Evolutionary conservation across 495 filamentous ascomycete genomes (phyloP), one percentile per base, ranked within the genome.

Genomic region (Aspergillus sparsus): DNA sequence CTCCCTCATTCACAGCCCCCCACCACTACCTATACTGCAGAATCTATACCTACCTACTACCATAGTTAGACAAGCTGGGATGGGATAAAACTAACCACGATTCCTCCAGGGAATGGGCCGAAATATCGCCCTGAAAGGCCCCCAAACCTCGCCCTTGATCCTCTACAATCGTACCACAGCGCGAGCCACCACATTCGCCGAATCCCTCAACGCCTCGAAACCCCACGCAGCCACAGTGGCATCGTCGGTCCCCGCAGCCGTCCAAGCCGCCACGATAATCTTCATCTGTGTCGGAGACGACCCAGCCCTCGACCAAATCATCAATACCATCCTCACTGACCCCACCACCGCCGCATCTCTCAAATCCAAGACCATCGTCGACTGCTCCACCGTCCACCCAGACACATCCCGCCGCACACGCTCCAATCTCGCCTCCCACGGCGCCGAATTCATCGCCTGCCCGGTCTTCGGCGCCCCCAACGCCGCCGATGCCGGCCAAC

Each of bases 351-450:
- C 87, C 53, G 21, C 21, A 1, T 27, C 21, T 27, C 61, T 78
- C 6, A 61, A 62, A 12, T 41, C 33, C 35, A 79, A 79, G 51
- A 73, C 69, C 35, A 66, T 96, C 58, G 77, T 96, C 39, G 92
- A 96, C 65, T 93, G 88, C 79, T 93, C 89, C 1, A 97, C 92
- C 46, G 85, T 97, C 37, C 87, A 93, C 71, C 92, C 93, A 0
- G 87, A 92, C 44, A 94, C 89, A 27, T 89, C 91, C 4, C 81
- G 88, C 44, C 74, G 72, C 47, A 64, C 89, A 6, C 84, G 86
- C 45, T 74, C 82, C 57, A 74, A 71, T 5, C 77, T 89, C 54
- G 62, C 71, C 2, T 79, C 69, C 2, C 80, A 80, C 21, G 88
- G 87, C 7, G 91, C 82, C 0, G 74, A 85, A 41, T 94, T 95